These are phyloP conservation scores for Eutrema heterophyllum DNA, from an alignment of 345 rosid species.

Conservation along the genomic window DNA sequence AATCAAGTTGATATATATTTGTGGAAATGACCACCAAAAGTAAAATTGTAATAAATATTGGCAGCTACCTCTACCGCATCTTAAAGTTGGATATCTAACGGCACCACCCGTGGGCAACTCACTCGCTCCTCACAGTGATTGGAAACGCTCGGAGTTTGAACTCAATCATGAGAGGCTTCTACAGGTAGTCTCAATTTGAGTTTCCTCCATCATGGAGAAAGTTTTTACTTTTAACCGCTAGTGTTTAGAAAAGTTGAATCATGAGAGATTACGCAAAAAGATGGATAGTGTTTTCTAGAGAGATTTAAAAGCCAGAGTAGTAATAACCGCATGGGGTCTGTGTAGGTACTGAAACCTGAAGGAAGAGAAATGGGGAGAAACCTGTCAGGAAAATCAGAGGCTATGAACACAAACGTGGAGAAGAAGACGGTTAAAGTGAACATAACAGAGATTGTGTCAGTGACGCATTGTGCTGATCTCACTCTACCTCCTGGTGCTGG, in stretches of 20 bases:
- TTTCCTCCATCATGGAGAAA: not conserved
- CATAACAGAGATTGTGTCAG: slow-evolving; percentile 75
- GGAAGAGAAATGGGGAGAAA: slow-evolving; percentile 49
- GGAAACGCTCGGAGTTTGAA: slow-evolving; percentile 74
- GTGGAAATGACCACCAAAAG: not conserved
- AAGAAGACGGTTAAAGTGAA: slow-evolving; percentile 59
- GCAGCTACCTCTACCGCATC: slow-evolving; percentile 86
- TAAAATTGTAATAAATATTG: slow-evolving; percentile 8
- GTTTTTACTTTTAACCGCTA: not conserved
- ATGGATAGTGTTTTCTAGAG: not conserved
- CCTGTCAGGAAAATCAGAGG: slow-evolving; percentile 52
- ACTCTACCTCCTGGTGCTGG: slow-evolving; percentile 98
- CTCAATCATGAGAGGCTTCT: slow-evolving; percentile 84
- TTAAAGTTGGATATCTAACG: slow-evolving; percentile 74
- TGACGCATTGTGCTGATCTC: slow-evolving; percentile 84
- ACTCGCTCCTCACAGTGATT: slow-evolving; percentile 88
- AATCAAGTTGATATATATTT: slow-evolving; percentile 7
- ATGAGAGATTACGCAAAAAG: not conserved
- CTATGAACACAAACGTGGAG: slow-evolving; percentile 36
- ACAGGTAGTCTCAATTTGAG: slow-evolving; percentile 46
- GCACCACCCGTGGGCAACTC: slow-evolving; percentile 74
- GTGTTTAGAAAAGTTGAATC: not conserved
- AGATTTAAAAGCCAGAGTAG: not conserved
- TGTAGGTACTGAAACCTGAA: slow-evolving; percentile 54
- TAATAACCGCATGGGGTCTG: not conserved